A percentile compares a stretch with the other conserved stretches of the same genome.
Conservation (phyloP, 108 stramenopile genomes). For the Thalassiosira profunda region DNA sequence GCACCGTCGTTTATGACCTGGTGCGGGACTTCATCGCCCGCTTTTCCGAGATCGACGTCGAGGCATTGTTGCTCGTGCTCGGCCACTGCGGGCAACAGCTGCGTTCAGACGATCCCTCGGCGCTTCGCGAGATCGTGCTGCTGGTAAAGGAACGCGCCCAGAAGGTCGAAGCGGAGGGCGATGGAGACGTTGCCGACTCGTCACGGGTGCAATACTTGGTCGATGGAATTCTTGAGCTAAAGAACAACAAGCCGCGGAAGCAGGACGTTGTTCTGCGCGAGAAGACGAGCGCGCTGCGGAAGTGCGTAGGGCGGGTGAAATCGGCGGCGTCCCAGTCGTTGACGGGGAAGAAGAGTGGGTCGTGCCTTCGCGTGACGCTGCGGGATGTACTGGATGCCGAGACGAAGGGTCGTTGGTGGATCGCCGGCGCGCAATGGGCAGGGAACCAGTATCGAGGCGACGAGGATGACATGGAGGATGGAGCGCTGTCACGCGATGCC, state of each 20-base stretch:
- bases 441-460: conserved; percentile 77
- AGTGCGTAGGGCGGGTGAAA: conserved; percentile 87
- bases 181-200: conserved; percentile 42
- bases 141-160: conserved; percentile 78
- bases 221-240: conserved; percentile 90
- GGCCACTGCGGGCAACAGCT: conserved; percentile 89
- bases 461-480: conserved; percentile 21
- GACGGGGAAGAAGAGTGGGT: conserved; percentile 53
- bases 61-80: conserved; percentile 87
- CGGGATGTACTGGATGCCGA: conserved; percentile 84
- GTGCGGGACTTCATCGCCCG: conserved; percentile 84
- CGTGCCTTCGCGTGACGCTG: conserved; percentile 80
- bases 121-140: conserved; percentile 92
- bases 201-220: conserved; percentile 91
- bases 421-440: conserved; percentile 94
- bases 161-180: conserved; percentile 10
- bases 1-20: conserved; percentile 90
- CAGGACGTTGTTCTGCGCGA: conserved; percentile 74
- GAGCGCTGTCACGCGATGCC: conserved; percentile 3
- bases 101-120: conserved; percentile 92
- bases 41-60: conserved; percentile 88
- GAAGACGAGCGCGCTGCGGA: conserved; percentile 72
- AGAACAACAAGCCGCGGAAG: conserved; percentile 92
- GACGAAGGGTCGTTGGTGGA: conserved; percentile 95
- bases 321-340: conserved; percentile 45